These are phyloP conservation scores for Tolypocladium capitatum DNA, from an alignment of 2,329 filamentous ascomycete species.

Conservation along the genomic window DNA sequence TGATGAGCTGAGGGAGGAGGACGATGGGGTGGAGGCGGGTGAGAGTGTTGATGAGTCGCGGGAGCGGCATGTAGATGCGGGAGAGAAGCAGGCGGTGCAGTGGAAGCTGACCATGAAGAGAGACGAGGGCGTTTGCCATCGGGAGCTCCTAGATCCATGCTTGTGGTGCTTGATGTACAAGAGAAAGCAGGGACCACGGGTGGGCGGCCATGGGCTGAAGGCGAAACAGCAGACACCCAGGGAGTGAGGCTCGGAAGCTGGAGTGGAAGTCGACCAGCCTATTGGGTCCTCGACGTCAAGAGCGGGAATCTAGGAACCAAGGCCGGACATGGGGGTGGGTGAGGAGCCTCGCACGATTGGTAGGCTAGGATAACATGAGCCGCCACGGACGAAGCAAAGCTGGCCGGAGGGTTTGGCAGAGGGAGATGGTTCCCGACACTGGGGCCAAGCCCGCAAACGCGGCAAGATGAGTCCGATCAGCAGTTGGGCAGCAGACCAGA, in stretches of 20 bases:
- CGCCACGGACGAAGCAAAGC: constrained; percentile 2
- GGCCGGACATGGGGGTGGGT: constrained; percentile 16
- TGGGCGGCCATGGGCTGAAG: constrained; percentile 18
- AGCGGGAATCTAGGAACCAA: constrained; percentile 9
- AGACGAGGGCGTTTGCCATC: constrained; percentile 48
- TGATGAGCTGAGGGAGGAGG: constrained; percentile 9
- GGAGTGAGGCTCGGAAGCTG: constrained; percentile 17
- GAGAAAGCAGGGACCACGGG: constrained; percentile 24
- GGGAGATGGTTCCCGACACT: background rate
- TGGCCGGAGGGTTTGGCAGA: background rate
- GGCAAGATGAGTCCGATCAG: constrained; percentile 5
- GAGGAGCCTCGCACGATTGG: constrained; percentile 13
- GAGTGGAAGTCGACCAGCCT: constrained; percentile 14
- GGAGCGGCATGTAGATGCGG: constrained; percentile 28
- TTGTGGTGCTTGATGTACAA: constrained; percentile 26
- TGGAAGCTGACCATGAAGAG: constrained; percentile 33
- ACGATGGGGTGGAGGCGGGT: constrained; percentile 12
- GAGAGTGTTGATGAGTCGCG: constrained; percentile 13
- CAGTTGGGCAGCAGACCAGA: constrained; percentile 8
- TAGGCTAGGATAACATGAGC: constrained; percentile 6
- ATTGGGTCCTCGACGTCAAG: constrained; percentile 16
- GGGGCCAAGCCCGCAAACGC: constrained; percentile 4
- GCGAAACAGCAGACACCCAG: constrained; percentile 9
- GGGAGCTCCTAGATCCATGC: constrained; percentile 47
- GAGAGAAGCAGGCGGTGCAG: constrained; percentile 33